phyloP scores from a whole-genome alignment of 2,329 filamentous ascomycete species.

The Mycosphaerella sp. region DNA sequence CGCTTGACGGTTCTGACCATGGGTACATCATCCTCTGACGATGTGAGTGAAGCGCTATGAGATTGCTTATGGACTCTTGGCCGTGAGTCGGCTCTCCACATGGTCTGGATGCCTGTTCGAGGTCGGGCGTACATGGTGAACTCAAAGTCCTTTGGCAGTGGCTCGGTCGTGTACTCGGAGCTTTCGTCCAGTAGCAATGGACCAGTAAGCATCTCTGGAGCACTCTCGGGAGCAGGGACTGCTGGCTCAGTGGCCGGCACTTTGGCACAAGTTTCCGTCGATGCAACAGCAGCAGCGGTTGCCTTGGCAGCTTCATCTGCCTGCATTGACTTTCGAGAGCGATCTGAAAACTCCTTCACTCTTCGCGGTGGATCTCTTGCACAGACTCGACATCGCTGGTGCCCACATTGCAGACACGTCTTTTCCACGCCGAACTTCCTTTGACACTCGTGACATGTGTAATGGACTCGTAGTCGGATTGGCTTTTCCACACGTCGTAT shows the following conservation, averaged over 20 bases:
- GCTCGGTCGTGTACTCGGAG: slow-evolving; percentile 9
- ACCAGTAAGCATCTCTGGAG: neutral
- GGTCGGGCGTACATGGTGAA: slow-evolving; percentile 23
- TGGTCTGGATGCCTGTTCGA: slow-evolving; percentile 37
- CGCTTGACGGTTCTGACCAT: slow-evolving; percentile 27
- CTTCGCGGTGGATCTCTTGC: slow-evolving; percentile 65
- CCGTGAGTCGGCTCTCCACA: slow-evolving; percentile 58
- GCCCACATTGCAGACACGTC: slow-evolving; percentile 69
- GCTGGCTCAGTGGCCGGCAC: slow-evolving; percentile 12
- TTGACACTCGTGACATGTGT: slow-evolving; percentile 74
- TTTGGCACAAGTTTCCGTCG: slow-evolving; percentile 1
- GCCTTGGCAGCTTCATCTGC: slow-evolving; percentile 17
- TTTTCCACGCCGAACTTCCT: slow-evolving; percentile 66
- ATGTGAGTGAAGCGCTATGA: neutral
- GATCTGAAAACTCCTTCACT: slow-evolving; percentile 48
- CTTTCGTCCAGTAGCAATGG: slow-evolving; percentile 11
- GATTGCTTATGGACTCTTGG: neutral
- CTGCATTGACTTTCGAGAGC: slow-evolving; percentile 42
- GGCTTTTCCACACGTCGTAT: slow-evolving; percentile 47
- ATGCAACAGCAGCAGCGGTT: neutral
- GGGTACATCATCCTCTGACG: slow-evolving; percentile 28
- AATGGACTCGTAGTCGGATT: slow-evolving; percentile 70
- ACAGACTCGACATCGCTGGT: slow-evolving; percentile 75
- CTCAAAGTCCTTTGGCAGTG: slow-evolving; percentile 8
- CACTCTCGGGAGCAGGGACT: neutral